Evolutionary conservation across 805 yeast genomes (phyloP), one percentile per base, ranked within the genome.

Genomic region (Candida taoyuanica): DNA sequence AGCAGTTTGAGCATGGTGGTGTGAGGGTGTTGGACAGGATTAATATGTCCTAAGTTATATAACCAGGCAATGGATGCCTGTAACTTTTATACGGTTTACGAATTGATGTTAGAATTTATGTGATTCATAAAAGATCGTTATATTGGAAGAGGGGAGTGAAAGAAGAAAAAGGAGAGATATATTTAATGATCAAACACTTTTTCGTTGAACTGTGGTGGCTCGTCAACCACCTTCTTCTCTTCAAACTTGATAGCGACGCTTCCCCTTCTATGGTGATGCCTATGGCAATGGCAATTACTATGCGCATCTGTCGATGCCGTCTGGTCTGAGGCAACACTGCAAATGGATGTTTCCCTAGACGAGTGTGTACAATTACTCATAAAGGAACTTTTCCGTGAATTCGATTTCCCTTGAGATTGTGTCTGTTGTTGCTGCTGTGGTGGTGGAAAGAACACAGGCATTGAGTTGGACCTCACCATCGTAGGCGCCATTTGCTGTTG

Each of bases 201-300:
- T 40, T 43, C 35, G 16, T 30, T 34, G 37, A 34, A 44, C 17
- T 17, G 13, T 8, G 17, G 21, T 21, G 6, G 19, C 14, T 28
- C 37, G 2, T 40, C 26, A 5, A 42, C 38, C 9, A 39, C 34
- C 25, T 37, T 31, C 15, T 36, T 42, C 36, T 44, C 42, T 3
- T 47, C 42, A 36, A 50, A 50, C 36, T 49, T 53, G 28, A 55
- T 55, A 8, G 59, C 59, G 23, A 55, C 56, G 5, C 52, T 47
- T 1, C 55, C 57, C 19, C 59, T 44, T 18, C 59, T 49, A 34
- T 55, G 58, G 40, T 55, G 59, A 33, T 55, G 59, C 32, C 59
- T 48, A 9, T 38, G 34, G 33, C 53, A 52, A 9, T 38, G 34
- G 33, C 53, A 52, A 17, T 24, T 29, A 12, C 30, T 24, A 8